Base-by-base conservation (phyloP, 2,329 filamentous ascomycete species). In the Chaetomiaceae sp. region DNA sequence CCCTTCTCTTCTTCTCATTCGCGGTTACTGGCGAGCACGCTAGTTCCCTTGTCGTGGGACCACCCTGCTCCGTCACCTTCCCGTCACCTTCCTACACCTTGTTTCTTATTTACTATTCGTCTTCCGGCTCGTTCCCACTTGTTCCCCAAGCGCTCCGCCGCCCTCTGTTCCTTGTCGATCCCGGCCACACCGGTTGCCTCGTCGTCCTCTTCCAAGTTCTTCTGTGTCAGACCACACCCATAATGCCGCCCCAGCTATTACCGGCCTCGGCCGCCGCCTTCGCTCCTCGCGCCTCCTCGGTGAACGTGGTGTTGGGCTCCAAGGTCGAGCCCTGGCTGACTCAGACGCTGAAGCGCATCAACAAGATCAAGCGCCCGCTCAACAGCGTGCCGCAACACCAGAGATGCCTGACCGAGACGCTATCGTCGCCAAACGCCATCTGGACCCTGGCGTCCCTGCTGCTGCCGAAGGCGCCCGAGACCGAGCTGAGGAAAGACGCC, bases 291-390 rank as follows among this genome's bases (percentile, higher is more conserved):
- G 78, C 80, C 49, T 88, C 88, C 39, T 89, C 88, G 20, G 91
- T 95, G 67, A 97, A 94, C 65, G 88, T 98, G 58, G 93, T 98
- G 50, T 76, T 98, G 61, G 86, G 84, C 62, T 85, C 84, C 65
- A 95, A 93, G 73, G 82, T 94, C 62, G 90, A 96, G 72, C 86
- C 89, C 50, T 98, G 93, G 93, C 78, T 97, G 68, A 98, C 93
- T 29, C 87, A 90, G 64, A 95, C 90, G 10, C 76, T 98, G 61
- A 97, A 97, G 78, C 84, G 93, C 67, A 89, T 96, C 72, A 97
- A 95, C 76, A 81, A 86, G 58, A 83, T 96, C 61, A 98, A 97
- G 79, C 86, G 93, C 60, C 91, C 93, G 51, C 79, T 97, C 68
- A 98, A 98, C 78, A 96, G 87, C 67, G 87, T 96, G 39, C 84